Base-by-base conservation (phyloP, 257 asterid species). In the Jacaranda copaia region DNA sequence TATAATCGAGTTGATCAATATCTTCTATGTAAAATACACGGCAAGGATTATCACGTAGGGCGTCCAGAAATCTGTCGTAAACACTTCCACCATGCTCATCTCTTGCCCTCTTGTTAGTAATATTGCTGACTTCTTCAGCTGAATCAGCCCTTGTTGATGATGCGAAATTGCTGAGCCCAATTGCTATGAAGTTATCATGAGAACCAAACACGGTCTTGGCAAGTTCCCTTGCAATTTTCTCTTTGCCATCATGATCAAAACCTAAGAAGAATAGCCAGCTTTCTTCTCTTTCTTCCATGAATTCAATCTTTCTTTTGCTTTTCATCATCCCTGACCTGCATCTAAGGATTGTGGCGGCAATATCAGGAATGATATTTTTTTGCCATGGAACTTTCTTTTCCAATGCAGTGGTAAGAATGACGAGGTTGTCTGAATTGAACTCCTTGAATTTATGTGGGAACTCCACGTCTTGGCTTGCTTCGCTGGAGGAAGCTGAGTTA, bases 401-500 rank as follows among this genome's bases (percentile, higher is more conserved):
- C 78, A 95, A 79, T 72, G 93, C 92, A 20, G 67, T 49, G 58
- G 85, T 73, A 63, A 93, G 86, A 61, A 80, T 76, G 4, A 79
- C 69, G 42, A 80, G 74, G 60, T 80, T 87, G 9, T 91, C 93
- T 0, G 84, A 38, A 70, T 80, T 85, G 56, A 82, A 58, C 48
- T 83, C 85, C 52, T 72, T 80, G 83, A 88, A 86, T 59, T 68
- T 85, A 16, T 76, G 76, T 4, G 79, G 35, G 20, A 77, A 56
- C 46, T 81, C 85, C 81, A 82, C 35, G 6, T 83, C 85, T 11
- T 81, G 90, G 52, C 91, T 95, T 52, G 96, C 96, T 84, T 92
- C 99, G 67, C 99, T 95, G 0, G 98, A 95, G 16, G 99, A 95
- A 73, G 99, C 97, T 6, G 99, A 95, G 38, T 95, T 95, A 3